A percentile compares a stretch with the other conserved stretches of the same genome.
Evolutionary conservation across 2,329 filamentous ascomycete species (phyloP).

Genomic region (Chlorencoelia australis): DNA sequence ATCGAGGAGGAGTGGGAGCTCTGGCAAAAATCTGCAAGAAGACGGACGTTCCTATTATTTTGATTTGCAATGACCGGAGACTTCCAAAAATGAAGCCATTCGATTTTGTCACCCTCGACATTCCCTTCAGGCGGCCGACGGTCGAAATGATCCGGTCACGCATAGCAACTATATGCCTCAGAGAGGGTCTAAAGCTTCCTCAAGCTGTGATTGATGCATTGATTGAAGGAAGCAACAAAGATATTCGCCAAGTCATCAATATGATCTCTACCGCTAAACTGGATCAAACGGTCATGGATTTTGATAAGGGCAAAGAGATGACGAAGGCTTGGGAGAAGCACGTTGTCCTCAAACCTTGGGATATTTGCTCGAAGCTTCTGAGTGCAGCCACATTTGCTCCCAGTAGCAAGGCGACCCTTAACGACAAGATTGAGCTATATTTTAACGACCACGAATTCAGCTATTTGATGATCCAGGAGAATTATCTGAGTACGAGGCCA

Average conservation of each 20-base stretch:
- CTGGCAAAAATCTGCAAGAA: slow-evolving; percentile 92
- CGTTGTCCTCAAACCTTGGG: slow-evolving; percentile 93
- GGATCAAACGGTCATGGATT: slow-evolving; percentile 71
- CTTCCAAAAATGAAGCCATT: slow-evolving; percentile 98
- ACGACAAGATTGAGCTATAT: slow-evolving; percentile 97
- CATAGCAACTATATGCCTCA: slow-evolving; percentile 89
- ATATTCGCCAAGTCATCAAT: slow-evolving; percentile 97
- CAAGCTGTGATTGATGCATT: slow-evolving; percentile 78
- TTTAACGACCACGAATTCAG: slow-evolving; percentile 99
- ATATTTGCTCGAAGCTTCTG: slow-evolving; percentile 90
- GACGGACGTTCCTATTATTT: slow-evolving; percentile 85
- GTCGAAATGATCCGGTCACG: slow-evolving; percentile 84
- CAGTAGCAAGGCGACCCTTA: slow-evolving; percentile 75
- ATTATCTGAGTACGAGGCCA: slow-evolving; percentile 81
- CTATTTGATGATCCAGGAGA: slow-evolving; percentile 95
- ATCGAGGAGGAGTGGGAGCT: slow-evolving; percentile 89
- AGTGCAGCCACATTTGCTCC: slow-evolving; percentile 76
- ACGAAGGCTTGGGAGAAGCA: slow-evolving; percentile 98
- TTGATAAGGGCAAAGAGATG: slow-evolving; percentile 83
- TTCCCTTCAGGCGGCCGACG: slow-evolving; percentile 82
- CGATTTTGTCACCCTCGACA: slow-evolving; percentile 72
- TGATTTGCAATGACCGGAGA: slow-evolving; percentile 93
- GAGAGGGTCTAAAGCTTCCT: slow-evolving; percentile 81
- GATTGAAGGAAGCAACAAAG: slow-evolving; percentile 89
- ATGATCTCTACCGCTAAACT: slow-evolving; percentile 94